Percentiles rank a stretch among this genome's conserved stretches.
Evolutionary conservation across 768 basidiomycete species (phyloP).

Genomic region (Suillus placidus): DNA sequence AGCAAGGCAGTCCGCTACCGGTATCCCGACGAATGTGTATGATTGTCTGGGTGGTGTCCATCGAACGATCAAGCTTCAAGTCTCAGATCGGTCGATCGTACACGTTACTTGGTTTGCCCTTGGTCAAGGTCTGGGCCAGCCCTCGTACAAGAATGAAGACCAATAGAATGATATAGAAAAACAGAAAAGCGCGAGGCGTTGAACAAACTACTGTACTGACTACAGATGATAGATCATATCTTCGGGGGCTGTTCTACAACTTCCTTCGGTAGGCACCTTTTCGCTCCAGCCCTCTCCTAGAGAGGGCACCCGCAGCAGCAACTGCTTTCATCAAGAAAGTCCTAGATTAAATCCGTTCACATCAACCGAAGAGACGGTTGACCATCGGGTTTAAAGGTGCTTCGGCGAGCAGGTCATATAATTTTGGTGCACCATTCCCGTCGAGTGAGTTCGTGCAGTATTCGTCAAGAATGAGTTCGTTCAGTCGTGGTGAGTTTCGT

Average conservation of each 20-base stretch:
- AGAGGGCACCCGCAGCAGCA: constrained; percentile 32
- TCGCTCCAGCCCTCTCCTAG: constrained; percentile 36
- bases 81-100: background rate
- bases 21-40: background rate
- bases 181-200: constrained; percentile 20
- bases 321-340: constrained; percentile 28
- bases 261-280: constrained; percentile 26
- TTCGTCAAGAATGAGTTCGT: constrained; percentile 42
- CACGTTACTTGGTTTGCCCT: background rate
- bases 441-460: constrained; percentile 33
- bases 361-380: constrained; percentile 17
- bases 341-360: constrained; percentile 15
- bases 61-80: background rate
- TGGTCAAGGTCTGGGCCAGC: background rate
- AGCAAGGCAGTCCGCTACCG: constrained; percentile 1
- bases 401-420: constrained; percentile 24
- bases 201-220: constrained; percentile 24
- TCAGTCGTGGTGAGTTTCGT: constrained; percentile 33
- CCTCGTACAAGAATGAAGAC: constrained; percentile 16
- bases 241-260: constrained; percentile 29
- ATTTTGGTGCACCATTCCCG: constrained; percentile 26
- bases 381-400: constrained; percentile 14
- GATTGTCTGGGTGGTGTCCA: background rate
- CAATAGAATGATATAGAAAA: constrained; percentile 28
- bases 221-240: constrained; percentile 30